These are phyloP conservation scores for Bryoglossum gracile DNA, from an alignment of 495 filamentous ascomycete species.

Conservation along the genomic window DNA sequence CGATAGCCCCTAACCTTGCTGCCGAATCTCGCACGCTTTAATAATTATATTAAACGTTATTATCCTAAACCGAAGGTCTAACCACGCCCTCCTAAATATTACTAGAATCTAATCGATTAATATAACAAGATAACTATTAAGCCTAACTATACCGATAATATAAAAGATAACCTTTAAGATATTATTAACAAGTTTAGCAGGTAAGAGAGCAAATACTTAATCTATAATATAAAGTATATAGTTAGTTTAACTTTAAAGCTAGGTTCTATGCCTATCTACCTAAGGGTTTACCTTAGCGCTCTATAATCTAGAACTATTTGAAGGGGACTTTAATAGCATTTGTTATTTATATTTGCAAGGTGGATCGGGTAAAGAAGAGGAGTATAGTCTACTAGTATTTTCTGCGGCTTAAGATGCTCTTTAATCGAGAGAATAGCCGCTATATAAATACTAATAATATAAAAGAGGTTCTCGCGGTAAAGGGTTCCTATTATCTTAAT, in stretches of 20 bases:
- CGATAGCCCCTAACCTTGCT: not conserved
- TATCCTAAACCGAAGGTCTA: slow-evolving; percentile 7
- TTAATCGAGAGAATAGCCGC: slow-evolving; percentile 20
- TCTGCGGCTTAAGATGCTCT: slow-evolving; percentile 26
- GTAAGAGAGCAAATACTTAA: slow-evolving; percentile 2
- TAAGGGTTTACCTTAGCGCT: not conserved
- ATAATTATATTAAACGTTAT: too few relatives aligned
- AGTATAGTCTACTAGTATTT: slow-evolving; percentile 23
- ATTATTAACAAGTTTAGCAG: not conserved
- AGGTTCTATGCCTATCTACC: slow-evolving; percentile 10
- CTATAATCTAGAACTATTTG: slow-evolving; percentile 20
- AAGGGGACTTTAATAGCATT: slow-evolving; percentile 27
- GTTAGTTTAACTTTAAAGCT: slow-evolving; percentile 10
- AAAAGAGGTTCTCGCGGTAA: slow-evolving; percentile 32
- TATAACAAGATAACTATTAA: slow-evolving; percentile 2
- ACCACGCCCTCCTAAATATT: not conserved
- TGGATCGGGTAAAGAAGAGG: slow-evolving; percentile 19
- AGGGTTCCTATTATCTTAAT: slow-evolving; percentile 14
- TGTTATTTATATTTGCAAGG: slow-evolving; percentile 24
- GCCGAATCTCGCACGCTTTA: slow-evolving; percentile 1
- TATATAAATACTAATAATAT: slow-evolving; percentile 24
- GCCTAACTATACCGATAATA: slow-evolving; percentile 1
- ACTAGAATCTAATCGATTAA: slow-evolving; percentile 1
- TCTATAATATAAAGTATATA: not conserved
- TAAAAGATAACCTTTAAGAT: slow-evolving; percentile 6